These are phyloP conservation scores for Microdochium bolleyi DNA, from an alignment of 2,329 filamentous ascomycete genomes.

Conservation along the genomic window DNA sequence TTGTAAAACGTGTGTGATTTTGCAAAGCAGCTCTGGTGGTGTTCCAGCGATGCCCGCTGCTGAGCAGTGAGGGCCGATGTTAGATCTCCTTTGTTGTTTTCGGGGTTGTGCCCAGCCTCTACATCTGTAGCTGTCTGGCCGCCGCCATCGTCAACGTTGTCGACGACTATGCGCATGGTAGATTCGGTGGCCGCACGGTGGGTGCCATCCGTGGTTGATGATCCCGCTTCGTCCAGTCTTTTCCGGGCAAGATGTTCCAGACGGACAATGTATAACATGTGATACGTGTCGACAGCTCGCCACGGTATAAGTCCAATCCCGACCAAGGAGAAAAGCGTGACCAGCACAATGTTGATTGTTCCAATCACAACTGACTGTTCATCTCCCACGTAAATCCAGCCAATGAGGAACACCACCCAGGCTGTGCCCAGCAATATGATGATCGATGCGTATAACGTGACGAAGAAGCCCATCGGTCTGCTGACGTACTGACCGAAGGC, in stretches of 20 bases:
- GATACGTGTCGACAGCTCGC: constrained; percentile 74
- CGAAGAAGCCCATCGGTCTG: constrained; percentile 71
- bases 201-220: constrained; percentile 61
- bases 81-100: constrained; percentile 33
- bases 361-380: constrained; percentile 59
- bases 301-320: constrained; percentile 68
- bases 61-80: constrained; percentile 53
- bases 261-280: constrained; percentile 74
- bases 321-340: constrained; percentile 63
- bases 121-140: constrained; percentile 21
- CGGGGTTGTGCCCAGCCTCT: constrained; percentile 27
- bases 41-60: constrained; percentile 62
- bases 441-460: constrained; percentile 74
- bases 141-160: constrained; percentile 12
- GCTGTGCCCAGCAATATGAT: constrained; percentile 80
- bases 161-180: constrained; percentile 31
- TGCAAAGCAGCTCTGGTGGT: constrained; percentile 73
- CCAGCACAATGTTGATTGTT: constrained; percentile 62
- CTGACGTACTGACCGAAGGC: constrained; percentile 75
- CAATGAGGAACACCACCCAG: constrained; percentile 88
- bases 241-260: constrained; percentile 53
- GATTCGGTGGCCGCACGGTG: constrained; percentile 53
- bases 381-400: constrained; percentile 73
- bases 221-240: constrained; percentile 45
- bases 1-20: constrained; percentile 87